Percentiles rank a stretch among this genome's conserved stretches.
Conservation (phyloP, 768 basidiomycete species). For the Tricholoma furcatifolium region DNA sequence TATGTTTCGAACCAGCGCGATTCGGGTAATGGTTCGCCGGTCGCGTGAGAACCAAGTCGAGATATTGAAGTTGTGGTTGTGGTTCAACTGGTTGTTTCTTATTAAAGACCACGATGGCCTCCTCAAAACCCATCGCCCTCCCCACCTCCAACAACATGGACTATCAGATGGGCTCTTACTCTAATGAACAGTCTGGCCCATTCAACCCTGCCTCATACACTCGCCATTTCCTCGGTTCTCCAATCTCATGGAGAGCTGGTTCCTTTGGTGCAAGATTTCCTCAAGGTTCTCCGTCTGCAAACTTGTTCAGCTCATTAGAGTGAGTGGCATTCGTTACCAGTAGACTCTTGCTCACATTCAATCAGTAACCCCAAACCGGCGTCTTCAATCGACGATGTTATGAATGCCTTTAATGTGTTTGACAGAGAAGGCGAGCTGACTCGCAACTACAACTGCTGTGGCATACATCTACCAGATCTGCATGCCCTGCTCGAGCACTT, state of each 20-base stretch:
- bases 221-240: slow-evolving; percentile 67
- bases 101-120: slow-evolving; percentile 19
- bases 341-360: neutral
- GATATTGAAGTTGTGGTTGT: no score
- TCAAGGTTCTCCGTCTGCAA: slow-evolving; percentile 61
- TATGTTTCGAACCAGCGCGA: neutral
- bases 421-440: slow-evolving; percentile 77
- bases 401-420: slow-evolving; percentile 65
- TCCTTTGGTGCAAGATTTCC: slow-evolving; percentile 66
- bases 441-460: slow-evolving; percentile 90
- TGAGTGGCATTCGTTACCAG: slow-evolving; percentile 34
- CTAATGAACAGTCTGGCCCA: slow-evolving; percentile 39
- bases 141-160: slow-evolving; percentile 25
- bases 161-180: slow-evolving; percentile 50
- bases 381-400: slow-evolving; percentile 57
- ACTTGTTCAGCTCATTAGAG: slow-evolving; percentile 65
- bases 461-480: slow-evolving; percentile 65
- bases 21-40: neutral
- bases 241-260: slow-evolving; percentile 67
- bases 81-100: no score
- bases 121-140: slow-evolving; percentile 48
- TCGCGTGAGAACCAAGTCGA: neutral
- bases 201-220: slow-evolving; percentile 71
- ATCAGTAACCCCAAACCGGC: slow-evolving; percentile 35
- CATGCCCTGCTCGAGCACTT: slow-evolving; percentile 91